Base-by-base conservation (phyloP, 1,284 basidiomycete genomes). In the Boletus coffeatus region DNA sequence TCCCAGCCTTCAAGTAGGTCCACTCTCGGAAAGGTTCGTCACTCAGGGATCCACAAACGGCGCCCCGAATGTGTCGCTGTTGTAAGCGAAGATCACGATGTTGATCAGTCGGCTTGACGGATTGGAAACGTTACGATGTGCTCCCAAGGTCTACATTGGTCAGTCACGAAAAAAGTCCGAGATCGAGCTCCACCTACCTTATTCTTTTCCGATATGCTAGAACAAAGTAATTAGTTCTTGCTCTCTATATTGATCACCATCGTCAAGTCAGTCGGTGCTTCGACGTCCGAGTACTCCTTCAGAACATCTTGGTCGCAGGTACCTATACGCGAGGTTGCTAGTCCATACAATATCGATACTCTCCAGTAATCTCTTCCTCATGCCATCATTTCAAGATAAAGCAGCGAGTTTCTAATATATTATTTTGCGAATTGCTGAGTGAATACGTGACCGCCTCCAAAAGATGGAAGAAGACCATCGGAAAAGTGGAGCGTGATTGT, bases 141-240 rank as follows among this genome's bases (percentile, higher is more conserved):
- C 29, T 32, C 29, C 29, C 29, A 32, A 32, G 29, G 29, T 32
- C 29, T 32, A 32, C 29, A 32, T 32, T 32, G 29, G 29, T 32
- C 29, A 32, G 29, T 32, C 29, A 32, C 29, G 29, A 32, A 32
- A 32, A 32, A 32, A 32, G 29, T 32, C 6, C 29, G 29, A 32
- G 29, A 32, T 32, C 29, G 29, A 32, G 29, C 29, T 32, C 29
- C 29, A 32, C 29, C 29, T 32, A 32, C 29, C 53, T 77, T 76
- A 60, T 78, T 69, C 62, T 75, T 79, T 21, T 34, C 80, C 81
- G 8, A 78, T 67, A 63, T 81, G 79, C 81, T 83, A 61, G n/a
- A 55, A 52, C 43, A 43, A 25, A 41, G 4, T 4, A 48, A 34
- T 66, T 3, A 50, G 9, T 60, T 10, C 13, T 2, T 67, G 58